These are phyloP conservation scores for Rhynchosporium agropyri DNA, from an alignment of 2,329 filamentous ascomycete genomes.

Conservation along the genomic window DNA sequence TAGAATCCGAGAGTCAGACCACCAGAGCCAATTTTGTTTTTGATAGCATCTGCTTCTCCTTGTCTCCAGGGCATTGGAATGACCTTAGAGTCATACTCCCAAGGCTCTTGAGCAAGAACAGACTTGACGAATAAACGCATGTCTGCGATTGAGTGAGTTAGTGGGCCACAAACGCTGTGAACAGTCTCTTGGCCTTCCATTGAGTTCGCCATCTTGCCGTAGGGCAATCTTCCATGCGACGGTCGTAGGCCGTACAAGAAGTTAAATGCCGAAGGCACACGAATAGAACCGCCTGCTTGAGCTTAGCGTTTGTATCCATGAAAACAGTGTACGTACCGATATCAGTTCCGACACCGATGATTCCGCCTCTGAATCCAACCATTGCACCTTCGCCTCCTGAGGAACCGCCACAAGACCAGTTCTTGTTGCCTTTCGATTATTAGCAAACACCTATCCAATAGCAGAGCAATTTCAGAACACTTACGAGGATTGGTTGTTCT, in stretches of 20 bases:
- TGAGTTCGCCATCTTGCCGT: constrained; percentile 43
- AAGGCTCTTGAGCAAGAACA: constrained; percentile 42
- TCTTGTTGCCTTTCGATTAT: constrained; percentile 29
- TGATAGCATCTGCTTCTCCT: constrained; percentile 39
- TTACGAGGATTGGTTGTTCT: constrained; percentile 45
- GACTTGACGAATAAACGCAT: constrained; percentile 44
- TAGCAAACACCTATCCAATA: neutral
- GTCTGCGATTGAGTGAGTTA: constrained; percentile 45
- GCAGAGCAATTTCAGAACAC: neutral
- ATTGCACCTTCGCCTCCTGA: constrained; percentile 41
- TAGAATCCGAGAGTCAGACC: constrained; percentile 45
- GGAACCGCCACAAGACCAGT: constrained; percentile 37
- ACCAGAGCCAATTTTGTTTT: constrained; percentile 43
- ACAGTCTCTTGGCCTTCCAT: constrained; percentile 49
- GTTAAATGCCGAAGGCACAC: constrained; percentile 44
- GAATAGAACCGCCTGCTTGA: constrained; percentile 40
- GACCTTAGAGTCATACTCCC: constrained; percentile 45
- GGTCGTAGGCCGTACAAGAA: constrained; percentile 45
- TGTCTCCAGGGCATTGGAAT: constrained; percentile 45
- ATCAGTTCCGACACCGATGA: constrained; percentile 39
- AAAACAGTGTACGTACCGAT: constrained; percentile 28
- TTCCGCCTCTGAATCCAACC: constrained; percentile 35
- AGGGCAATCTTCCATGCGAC: constrained; percentile 36
- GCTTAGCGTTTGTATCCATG: neutral
- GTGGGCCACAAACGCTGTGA: constrained; percentile 42